Conservation (phyloP, 805 yeast species). For the Pichia deserticola region DNA sequence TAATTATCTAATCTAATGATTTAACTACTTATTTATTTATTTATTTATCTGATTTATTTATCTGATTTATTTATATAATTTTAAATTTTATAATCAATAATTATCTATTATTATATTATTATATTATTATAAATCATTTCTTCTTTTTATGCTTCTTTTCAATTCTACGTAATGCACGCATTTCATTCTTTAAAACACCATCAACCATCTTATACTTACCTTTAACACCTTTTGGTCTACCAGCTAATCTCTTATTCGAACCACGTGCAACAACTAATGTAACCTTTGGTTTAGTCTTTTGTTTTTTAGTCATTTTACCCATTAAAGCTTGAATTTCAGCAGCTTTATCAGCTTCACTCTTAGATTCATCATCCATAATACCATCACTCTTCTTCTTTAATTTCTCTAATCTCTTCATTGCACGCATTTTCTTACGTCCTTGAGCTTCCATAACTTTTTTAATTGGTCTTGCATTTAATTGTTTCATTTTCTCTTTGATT, state of each 20-base stretch:
- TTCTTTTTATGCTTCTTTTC: conserved; percentile 74
- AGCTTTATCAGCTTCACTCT: conserved; percentile 90
- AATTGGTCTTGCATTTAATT: conserved; percentile 93
- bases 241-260: conserved; percentile 73
- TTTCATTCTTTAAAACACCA: conserved; percentile 96
- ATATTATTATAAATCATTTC: neutral
- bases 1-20: too few species aligned
- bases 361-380: conserved; percentile 79
- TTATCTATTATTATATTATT: neutral
- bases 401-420: conserved; percentile 77
- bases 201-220: conserved; percentile 99
- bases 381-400: conserved; percentile 87
- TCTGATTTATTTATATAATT: too few species aligned
- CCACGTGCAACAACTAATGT: conserved; percentile 88
- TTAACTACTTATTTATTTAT: neutral
- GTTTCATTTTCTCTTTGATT: conserved; percentile 63
- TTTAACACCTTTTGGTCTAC: conserved; percentile 94
- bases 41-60: neutral
- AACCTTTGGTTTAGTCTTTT: conserved; percentile 65
- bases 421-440: conserved; percentile 93
- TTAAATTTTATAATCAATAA: too few species aligned
- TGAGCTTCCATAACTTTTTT: conserved; percentile 98
- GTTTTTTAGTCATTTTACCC: conserved; percentile 71
- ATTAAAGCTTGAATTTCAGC: conserved; percentile 84
- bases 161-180: conserved; percentile 84